phyloP scores from a whole-genome alignment of 441 rosid species.

The Adansonia grandidieri region DNA sequence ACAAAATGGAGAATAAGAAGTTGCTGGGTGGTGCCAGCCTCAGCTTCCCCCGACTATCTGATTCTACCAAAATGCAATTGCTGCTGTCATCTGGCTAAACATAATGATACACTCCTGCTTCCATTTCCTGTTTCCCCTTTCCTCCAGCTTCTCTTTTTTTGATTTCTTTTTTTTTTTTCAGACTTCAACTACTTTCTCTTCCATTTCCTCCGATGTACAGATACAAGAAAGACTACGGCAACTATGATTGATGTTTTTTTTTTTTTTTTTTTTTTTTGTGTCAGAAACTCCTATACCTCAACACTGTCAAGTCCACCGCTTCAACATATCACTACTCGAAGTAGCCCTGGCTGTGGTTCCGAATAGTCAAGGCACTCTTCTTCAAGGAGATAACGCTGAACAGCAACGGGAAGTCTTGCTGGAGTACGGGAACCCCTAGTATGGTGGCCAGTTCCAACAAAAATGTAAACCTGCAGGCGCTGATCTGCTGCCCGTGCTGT shows the following conservation, averaged over 20 bases:
- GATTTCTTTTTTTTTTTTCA: slow-evolving; percentile 16
- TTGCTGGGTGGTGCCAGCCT: too few species aligned
- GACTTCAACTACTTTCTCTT: slow-evolving; percentile 43
- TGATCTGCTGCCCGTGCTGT: slow-evolving; percentile 77
- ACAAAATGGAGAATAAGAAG: too few species aligned
- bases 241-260: slow-evolving; percentile 39
- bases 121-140: slow-evolving; percentile 16
- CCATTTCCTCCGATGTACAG: slow-evolving; percentile 62
- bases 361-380: slow-evolving; percentile 87
- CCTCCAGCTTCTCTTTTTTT: not conserved
- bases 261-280: slow-evolving; percentile 28
- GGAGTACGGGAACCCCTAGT: slow-evolving; percentile 88
- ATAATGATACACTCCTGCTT: slow-evolving; percentile 44
- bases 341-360: slow-evolving; percentile 94
- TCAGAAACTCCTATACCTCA: slow-evolving; percentile 45
- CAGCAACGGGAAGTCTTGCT: slow-evolving; percentile 88
- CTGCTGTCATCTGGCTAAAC: slow-evolving; percentile 44
- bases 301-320: slow-evolving; percentile 33
- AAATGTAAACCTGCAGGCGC: slow-evolving; percentile 83
- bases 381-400: slow-evolving; percentile 87
- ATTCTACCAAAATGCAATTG: slow-evolving; percentile 45
- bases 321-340: slow-evolving; percentile 84
- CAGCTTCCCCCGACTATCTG: slow-evolving; percentile 8
- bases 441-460: slow-evolving; percentile 98
- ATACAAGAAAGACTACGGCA: slow-evolving; percentile 53